Conservation (phyloP, 208 protist species). For the Herpetomonas tarakana region DNA sequence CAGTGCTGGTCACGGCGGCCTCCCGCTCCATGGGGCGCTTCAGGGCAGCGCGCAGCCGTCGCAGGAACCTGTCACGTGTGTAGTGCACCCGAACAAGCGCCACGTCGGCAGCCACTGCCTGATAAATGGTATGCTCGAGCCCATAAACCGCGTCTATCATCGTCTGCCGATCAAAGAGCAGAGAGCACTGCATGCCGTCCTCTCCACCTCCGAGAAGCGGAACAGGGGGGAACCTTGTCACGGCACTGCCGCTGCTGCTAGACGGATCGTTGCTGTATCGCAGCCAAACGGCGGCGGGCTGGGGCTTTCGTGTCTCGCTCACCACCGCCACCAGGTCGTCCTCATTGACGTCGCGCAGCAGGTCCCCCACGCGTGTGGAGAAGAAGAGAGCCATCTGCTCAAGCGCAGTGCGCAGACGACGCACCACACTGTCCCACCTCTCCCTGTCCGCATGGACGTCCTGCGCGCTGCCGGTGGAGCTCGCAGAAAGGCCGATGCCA, state of each 20-base stretch:
- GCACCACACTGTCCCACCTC: constrained; percentile 15
- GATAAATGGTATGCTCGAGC: constrained; percentile 36
- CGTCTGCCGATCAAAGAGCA: constrained; percentile 50
- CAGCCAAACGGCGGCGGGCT: constrained; percentile 1
- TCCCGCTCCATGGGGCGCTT: constrained; percentile 4
- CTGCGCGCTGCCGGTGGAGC: constrained; percentile 2
- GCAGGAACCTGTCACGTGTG: constrained; percentile 52
- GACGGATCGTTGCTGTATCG: not conserved
- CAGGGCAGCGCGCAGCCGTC: constrained; percentile 12
- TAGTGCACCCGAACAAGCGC: constrained; percentile 60
- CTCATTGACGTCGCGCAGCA: constrained; percentile 23
- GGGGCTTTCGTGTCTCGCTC: constrained; percentile 14
- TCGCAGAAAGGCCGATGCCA: constrained; percentile 1
- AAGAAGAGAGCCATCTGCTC: constrained; percentile 29
- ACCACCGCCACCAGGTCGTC: constrained; percentile 29
- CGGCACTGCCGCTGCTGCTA: constrained; percentile 20
- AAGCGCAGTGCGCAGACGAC: constrained; percentile 24
- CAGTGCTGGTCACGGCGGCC: not conserved
- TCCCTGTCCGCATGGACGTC: constrained; percentile 16
- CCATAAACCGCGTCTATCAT: constrained; percentile 36
- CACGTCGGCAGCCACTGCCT: constrained; percentile 42
- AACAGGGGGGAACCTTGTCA: constrained; percentile 26
- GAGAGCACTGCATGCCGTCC: constrained; percentile 9
- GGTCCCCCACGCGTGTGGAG: constrained; percentile 15
- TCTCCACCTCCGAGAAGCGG: constrained; percentile 9